Evolutionary conservation across 495 filamentous ascomycete genomes (phyloP), one percentile per base, ranked within the genome.

Genomic region (Pyrenopolyporus hunteri): DNA sequence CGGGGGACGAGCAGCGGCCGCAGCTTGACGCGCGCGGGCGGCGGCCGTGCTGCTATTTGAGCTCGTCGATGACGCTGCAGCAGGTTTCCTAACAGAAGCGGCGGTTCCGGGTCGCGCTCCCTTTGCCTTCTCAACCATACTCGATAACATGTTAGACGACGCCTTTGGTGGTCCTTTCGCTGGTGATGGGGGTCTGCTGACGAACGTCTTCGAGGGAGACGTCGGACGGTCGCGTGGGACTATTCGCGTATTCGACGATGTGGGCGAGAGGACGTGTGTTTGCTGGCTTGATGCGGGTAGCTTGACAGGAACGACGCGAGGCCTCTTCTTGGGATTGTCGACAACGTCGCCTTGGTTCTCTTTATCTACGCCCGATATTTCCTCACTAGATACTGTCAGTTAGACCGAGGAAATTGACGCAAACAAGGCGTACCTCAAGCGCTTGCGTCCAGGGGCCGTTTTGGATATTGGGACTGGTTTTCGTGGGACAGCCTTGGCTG

Each of bases 161-260:
- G 65, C 57, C 49, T 68, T 64, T 3, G 65, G 35, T 2, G 76
- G 72, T 6, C 58, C 43, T 58, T 87, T 86, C 14, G 68, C 43
- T 10, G 77, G 76, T 16, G 76, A 79, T 13, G 69, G 67, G 29
- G 76, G 73, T 26, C 76, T 72, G 11, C 73, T 69, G 23, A 75
- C 69, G 16, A 70, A 62, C 1, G 74, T 63, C 55, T 77, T 76
- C 1, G 57, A 57, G 4, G 78, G 74, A 10, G 76, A 75, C 1
- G 59, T 58, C 4, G 76, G 69, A 10, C 49, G 80, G 1, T 64
- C 61, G 25, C 71, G 70, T 4, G 74, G 87, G 42, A 85, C 78
- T 11, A 87, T 82, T 22, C 89, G 83, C 1, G 89, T 90, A 69
- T 96, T 94, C 20, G 85, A 84, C 0, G 91, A 91, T 64, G 90